phyloP scores from a whole-genome alignment of 768 basidiomycete genomes.

The Megacollybia marginata region DNA sequence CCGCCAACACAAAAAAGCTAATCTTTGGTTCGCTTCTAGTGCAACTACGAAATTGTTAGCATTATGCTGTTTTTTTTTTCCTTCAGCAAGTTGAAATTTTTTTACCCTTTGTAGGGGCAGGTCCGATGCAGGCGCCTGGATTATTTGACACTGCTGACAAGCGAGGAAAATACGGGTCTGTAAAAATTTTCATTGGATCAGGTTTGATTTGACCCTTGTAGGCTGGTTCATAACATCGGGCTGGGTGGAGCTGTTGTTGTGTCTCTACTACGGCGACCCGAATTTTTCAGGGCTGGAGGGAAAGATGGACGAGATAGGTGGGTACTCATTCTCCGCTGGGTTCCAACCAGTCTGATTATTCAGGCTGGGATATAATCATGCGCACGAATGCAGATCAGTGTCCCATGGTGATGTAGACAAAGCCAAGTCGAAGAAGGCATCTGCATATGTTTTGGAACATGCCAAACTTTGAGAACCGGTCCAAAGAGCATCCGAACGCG shows the following conservation, averaged over 20 bases:
- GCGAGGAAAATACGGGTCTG: constrained; percentile 61
- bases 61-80: no score
- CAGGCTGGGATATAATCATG: constrained; percentile 81
- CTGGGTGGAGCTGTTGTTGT: constrained; percentile 77
- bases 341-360: not conserved
- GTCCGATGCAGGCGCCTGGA: constrained; percentile 75
- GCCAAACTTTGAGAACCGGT: constrained; percentile 34
- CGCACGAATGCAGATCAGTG: constrained; percentile 53
- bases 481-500: no score
- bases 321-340: constrained; percentile 4
- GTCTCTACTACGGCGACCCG: constrained; percentile 67
- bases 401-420: constrained; percentile 63
- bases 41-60: constrained; percentile 66
- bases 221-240: constrained; percentile 75
- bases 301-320: constrained; percentile 62
- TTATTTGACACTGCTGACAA: constrained; percentile 55
- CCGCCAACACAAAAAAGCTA: not conserved
- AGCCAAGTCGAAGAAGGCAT: constrained; percentile 64
- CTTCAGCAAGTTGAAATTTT: not conserved
- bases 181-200: no score
- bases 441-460: constrained; percentile 37
- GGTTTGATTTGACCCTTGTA: no score
- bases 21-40: constrained; percentile 34
- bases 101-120: constrained; percentile 48
- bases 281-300: constrained; percentile 65